These are phyloP conservation scores for Cicer cuneatum DNA, from an alignment of 306 rosid species.

Conservation along the genomic window DNA sequence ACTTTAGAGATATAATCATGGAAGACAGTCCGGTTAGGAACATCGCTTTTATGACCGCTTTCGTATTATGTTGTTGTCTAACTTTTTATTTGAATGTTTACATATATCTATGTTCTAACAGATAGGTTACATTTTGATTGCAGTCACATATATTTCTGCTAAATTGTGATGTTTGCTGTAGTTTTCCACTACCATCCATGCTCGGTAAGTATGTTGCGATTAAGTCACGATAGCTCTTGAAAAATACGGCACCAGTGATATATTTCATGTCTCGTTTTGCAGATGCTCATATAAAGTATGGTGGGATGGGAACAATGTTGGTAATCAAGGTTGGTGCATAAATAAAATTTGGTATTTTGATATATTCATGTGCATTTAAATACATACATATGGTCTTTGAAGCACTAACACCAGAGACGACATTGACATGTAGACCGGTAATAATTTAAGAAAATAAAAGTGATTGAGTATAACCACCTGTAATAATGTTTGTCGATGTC, in stretches of 20 bases:
- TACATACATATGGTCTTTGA: neutral
- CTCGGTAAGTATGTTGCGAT: conserved; percentile 69
- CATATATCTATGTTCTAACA: conserved; percentile 10
- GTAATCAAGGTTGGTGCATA: conserved; percentile 79
- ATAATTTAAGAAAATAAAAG: too few relatives aligned
- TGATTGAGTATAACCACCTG: too few relatives aligned
- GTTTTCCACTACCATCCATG: conserved; percentile 82
- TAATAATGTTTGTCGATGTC: too few relatives aligned
- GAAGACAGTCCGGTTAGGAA: conserved; percentile 84
- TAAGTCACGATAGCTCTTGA: conserved; percentile 20
- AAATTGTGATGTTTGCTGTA: conserved; percentile 96
- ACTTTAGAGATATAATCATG: conserved; percentile 85
- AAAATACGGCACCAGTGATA: conserved; percentile 12
- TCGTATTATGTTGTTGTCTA: neutral
- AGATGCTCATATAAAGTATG: conserved; percentile 87
- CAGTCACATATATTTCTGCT: conserved; percentile 95
- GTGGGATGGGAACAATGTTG: conserved; percentile 94
- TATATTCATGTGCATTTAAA: neutral
- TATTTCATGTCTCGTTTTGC: conserved; percentile 45
- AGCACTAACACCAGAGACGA: too few relatives aligned
- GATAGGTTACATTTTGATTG: conserved; percentile 42
- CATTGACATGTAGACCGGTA: too few relatives aligned
- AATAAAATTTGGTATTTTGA: conserved; percentile 8
- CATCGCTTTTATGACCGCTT: conserved; percentile 13
- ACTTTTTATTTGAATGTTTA: conserved; percentile 12